phyloP scores from a whole-genome alignment of 306 rosid species.

The Cicer arietinum region DNA sequence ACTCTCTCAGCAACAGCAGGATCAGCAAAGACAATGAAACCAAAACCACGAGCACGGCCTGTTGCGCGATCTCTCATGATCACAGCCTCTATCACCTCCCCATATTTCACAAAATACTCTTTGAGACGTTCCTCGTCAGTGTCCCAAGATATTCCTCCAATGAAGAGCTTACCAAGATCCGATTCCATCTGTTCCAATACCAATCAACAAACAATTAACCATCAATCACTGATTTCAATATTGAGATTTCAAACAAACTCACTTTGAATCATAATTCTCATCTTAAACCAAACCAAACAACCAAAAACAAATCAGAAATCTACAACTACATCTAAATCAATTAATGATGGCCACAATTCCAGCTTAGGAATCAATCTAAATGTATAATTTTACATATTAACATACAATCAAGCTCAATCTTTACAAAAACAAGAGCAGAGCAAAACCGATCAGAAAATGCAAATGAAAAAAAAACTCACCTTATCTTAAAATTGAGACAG shows the following conservation, averaged over 20 bases:
- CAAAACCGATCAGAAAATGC: constrained; percentile 64
- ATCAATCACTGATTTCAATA: constrained; percentile 46
- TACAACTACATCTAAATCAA: constrained; percentile 32
- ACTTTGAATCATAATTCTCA: constrained; percentile 44
- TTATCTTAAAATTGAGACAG: constrained; percentile 72
- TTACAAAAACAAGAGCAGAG: constrained; percentile 38
- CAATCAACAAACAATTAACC: constrained; percentile 49
- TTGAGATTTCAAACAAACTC: constrained; percentile 34
- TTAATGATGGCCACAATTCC: constrained; percentile 47
- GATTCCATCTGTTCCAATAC: constrained; percentile 81
- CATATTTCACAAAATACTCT: constrained; percentile 90
- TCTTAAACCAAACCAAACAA: constrained; percentile 34
- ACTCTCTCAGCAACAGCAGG: constrained; percentile 95
- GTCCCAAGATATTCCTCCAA: constrained; percentile 99
- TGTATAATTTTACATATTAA: constrained; percentile 33
- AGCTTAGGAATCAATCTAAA: constrained; percentile 47
- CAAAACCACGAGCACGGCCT: constrained; percentile 99
- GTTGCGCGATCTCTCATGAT: constrained; percentile 99
- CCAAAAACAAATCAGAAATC: constrained; percentile 28
- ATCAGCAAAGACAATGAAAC: constrained; percentile 91
- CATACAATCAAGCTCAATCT: constrained; percentile 44
- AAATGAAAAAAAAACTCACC: constrained; percentile 56
- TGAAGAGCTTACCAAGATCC: constrained; percentile 99
- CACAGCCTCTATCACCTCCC: constrained; percentile 96
- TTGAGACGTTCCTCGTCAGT: constrained; percentile 95